Evolutionary conservation across 2,329 filamentous ascomycete genomes (phyloP), one percentile per base, ranked within the genome.

Genomic region (Ceratocystis harringtonii): DNA sequence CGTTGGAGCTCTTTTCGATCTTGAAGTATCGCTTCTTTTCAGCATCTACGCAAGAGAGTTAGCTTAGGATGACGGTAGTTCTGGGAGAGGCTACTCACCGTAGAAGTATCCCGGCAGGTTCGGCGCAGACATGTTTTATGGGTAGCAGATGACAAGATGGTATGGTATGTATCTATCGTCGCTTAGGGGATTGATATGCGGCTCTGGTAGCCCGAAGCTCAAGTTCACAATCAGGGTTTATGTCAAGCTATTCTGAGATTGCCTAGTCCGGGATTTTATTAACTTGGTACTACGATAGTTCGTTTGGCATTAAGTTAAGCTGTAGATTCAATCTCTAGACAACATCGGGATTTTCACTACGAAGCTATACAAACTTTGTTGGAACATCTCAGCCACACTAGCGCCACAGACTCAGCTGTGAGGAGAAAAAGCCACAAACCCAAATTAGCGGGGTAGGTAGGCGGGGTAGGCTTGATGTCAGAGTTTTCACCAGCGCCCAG

Each of bases 21-120:
- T 83, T 85, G 74, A 88, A 89, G 71, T 88, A 89, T 69, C 83
- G 86, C 45, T 79, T 80, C 72, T 83, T 87, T 55, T 79, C 78
- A 15, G 73, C 63, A 68, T 85, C 83, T 84, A 64, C 6, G 41
- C 28, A 10, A 15, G 30, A 52, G n/a, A 7, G 62, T 61, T 63
- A 66, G 65, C 22, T 7, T 28, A 7, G 19, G 2, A 3, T 45
- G 60, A 10, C 36, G 36, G 22, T 17, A 15, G 22, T 17, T 3
- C 19, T 15, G 28, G 5, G 17, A 36, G 8, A 58, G 28, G 32
- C 19, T 3, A 64, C 62, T 62, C 19, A 64, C 65, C 65, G 45
- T 52, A 67, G 45, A 57, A 65, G 48, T 62, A 67, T 17, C 55
- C 55, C 30, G 55, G 55, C 55, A 58, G 6, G 32, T 58, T 58